Conservation (phyloP, 768 basidiomycete species). For the Nidularia pulvinata region DNA sequence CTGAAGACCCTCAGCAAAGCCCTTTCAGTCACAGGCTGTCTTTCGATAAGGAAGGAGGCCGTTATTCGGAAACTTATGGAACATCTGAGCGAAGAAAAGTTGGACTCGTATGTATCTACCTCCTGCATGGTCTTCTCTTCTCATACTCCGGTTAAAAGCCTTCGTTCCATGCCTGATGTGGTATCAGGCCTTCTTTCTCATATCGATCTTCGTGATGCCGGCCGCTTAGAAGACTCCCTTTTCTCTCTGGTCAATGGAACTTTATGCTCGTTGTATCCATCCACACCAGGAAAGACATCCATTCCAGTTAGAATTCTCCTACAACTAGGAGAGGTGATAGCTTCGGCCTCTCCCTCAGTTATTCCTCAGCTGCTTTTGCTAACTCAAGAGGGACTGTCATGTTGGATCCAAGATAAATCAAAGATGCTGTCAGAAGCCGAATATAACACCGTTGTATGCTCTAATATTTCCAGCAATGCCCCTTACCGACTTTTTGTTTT, state of each 20-base stretch:
- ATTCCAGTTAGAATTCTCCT: conserved; percentile 29
- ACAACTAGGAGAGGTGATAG: conserved; percentile 27
- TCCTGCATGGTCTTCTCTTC: not conserved
- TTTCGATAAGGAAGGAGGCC: not conserved
- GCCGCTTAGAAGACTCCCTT: conserved; percentile 5
- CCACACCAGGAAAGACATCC: conserved; percentile 16
- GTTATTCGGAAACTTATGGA: conserved; percentile 8
- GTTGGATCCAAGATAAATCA: conserved; percentile 53
- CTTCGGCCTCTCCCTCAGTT: conserved; percentile 15
- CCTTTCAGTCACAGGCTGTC: not conserved
- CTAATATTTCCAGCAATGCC: not conserved
- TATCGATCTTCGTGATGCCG: not conserved
- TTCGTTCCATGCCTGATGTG: not conserved
- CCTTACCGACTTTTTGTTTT: not conserved
- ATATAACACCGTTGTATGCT: conserved; percentile 46
- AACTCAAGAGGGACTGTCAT: conserved; percentile 35
- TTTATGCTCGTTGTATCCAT: conserved; percentile 32
- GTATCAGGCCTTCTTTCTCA: not conserved
- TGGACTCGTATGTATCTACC: conserved; percentile 5
- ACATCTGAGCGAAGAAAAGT: conserved; percentile 15
- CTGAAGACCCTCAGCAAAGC: conserved; percentile 27
- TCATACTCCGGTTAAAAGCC: not conserved
- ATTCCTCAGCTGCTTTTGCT: conserved; percentile 30
- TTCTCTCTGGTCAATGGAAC: conserved; percentile 23
- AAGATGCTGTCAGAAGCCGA: conserved; percentile 38